Evolutionary conservation across 345 rosid genomes (phyloP).

Genomic region (Gossypium sturtianum): DNA sequence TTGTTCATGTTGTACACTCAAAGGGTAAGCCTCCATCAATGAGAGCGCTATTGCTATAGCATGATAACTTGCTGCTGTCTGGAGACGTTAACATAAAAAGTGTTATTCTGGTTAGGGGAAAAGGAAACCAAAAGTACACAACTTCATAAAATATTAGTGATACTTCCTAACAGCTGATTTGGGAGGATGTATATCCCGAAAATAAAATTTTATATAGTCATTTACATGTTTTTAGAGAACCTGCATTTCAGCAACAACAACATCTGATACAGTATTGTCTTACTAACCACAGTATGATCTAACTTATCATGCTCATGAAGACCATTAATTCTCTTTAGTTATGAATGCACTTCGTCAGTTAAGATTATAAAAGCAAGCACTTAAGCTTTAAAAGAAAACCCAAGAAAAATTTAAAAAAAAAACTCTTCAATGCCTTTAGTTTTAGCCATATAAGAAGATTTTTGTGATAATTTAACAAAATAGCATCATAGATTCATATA

Average conservation of each 20-base stretch:
- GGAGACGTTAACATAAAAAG: conserved; percentile 24
- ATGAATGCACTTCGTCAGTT: neutral
- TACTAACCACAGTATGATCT: neutral
- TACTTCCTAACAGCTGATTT: conserved; percentile 5
- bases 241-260: neutral
- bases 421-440: neutral
- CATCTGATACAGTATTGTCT: neutral
- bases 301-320: neutral
- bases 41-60: conserved; percentile 99
- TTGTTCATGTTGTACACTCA: conserved; percentile 98
- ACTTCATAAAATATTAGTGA: neutral
- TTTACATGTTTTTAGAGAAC: neutral
- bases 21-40: conserved; percentile 95
- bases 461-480: neutral
- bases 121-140: conserved; percentile 4
- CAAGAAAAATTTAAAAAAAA: neutral
- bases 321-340: neutral
- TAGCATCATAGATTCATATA: neutral
- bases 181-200: neutral
- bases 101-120: conserved; percentile 4
- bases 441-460: conserved; percentile 4
- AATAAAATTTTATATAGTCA: conserved; percentile 10
- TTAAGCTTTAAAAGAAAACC: neutral
- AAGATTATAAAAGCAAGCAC: neutral
- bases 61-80: conserved; percentile 99